These are phyloP conservation scores for Fusarium hainanense DNA, from an alignment of 2,329 filamentous ascomycete genomes.

Conservation along the genomic window DNA sequence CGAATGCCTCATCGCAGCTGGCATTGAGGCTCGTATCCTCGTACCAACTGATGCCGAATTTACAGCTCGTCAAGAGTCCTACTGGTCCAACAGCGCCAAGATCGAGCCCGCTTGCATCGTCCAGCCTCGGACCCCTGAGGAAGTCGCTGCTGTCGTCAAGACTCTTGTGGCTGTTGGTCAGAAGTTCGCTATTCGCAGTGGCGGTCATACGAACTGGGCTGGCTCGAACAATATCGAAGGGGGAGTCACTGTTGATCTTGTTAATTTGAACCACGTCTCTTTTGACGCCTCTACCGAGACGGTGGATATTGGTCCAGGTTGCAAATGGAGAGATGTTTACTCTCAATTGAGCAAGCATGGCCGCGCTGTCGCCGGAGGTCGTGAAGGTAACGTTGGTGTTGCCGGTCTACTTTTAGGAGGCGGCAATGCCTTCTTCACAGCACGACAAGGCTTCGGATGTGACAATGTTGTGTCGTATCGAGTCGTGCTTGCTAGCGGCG, in stretches of 20 bases:
- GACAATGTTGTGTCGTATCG: conserved; percentile 3
- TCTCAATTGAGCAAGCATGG: not conserved
- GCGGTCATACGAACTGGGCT: conserved; percentile 9
- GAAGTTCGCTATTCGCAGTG: not conserved
- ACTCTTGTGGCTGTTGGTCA: conserved; percentile 16
- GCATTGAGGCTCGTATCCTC: conserved; percentile 19
- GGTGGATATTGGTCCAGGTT: not conserved
- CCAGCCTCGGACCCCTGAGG: conserved; percentile 20
- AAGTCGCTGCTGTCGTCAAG: conserved; percentile 16
- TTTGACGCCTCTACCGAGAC: not conserved
- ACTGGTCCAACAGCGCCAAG: conserved; percentile 36
- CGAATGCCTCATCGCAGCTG: conserved; percentile 17
- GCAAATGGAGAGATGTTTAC: conserved; percentile 13
- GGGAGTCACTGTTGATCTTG: conserved; percentile 13
- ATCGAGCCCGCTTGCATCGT: conserved; percentile 30
- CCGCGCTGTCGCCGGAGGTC: not conserved
- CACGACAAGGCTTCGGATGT: not conserved
- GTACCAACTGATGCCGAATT: conserved; percentile 18
- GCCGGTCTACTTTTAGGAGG: conserved; percentile 1
- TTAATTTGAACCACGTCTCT: not conserved
- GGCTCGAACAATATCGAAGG: conserved; percentile 6
- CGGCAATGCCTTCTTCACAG: conserved; percentile 16
- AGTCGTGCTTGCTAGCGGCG: not conserved
- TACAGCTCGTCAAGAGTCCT: conserved; percentile 30
- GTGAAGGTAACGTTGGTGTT: conserved; percentile 10